Base-by-base conservation (phyloP, 306 rosid species). In the Ormosia semicastrata region DNA sequence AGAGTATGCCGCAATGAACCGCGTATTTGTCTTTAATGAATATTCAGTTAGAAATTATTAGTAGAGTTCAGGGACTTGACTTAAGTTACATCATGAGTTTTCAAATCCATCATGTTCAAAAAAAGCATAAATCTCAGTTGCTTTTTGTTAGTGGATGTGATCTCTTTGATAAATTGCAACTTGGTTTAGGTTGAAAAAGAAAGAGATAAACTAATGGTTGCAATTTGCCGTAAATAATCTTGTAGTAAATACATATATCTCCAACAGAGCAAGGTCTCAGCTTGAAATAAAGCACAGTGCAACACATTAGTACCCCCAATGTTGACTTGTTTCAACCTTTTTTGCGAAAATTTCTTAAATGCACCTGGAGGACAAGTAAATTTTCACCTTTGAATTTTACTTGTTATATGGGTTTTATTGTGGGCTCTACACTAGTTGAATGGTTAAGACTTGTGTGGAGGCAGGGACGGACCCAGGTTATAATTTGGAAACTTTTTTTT, bases 301-400 rank as follows among this genome's bases (percentile, higher is more conserved):
- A 43, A 77, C 68, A 67, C 49, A 15, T 67, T 39, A 68, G 60
- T 69, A 78, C 43, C 64, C 68, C 62, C 46, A 36, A 57, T 62
- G 76, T 66, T 82, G 84, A 78, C 43, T 3, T 73, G 82, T 60
- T 17, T 15, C 7, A 53, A 75, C 30, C 18, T 49, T 54, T 47
- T 10, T 17, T 49, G 11, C 40, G 24, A 24, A 24, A 24, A 24
- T 24, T 24, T 24, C 24, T 24, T 24, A 24, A 24, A 24, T 24
- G 1, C 24, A 24, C 24, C 24, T 24, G 24, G 24, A 24, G 24
- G 24, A 24, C 24, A 24, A 24, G 24, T n/a, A n/a, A n/a, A n/a
- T 24, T 24, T 24, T 24, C 24, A 24, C 24, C 24, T 24, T 24
- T 24, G 24, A 1, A 24, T 24, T 24, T 24, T 24, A 24, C 24